A percentile compares a stretch with the other conserved stretches of the same genome.
These are phyloP conservation scores for Henckelia pumila DNA, from an alignment of 257 asterid species.

Conservation along the genomic window DNA sequence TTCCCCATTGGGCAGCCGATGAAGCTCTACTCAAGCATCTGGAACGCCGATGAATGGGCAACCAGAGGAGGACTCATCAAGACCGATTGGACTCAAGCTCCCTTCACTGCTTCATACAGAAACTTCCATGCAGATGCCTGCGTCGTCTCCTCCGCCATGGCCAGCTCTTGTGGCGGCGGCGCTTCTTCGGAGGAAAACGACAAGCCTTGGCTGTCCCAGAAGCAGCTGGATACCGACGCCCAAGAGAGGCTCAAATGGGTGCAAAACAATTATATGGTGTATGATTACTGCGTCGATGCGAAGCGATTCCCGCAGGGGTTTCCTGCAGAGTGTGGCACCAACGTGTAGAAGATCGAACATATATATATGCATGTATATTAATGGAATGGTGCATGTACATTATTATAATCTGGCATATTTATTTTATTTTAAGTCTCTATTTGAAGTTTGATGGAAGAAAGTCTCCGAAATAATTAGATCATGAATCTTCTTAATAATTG, in stretches of 20 bases:
- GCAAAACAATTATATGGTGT: slow-evolving; percentile 49
- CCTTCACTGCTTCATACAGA: slow-evolving; percentile 49
- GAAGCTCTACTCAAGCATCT: slow-evolving; percentile 53
- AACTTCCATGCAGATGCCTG: slow-evolving; percentile 34
- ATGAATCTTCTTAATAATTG: too few species aligned
- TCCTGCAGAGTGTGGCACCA: slow-evolving; percentile 38
- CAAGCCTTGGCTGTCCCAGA: slow-evolving; percentile 20
- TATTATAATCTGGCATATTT: too few species aligned
- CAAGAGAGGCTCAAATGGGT: slow-evolving; percentile 47
- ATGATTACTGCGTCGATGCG: slow-evolving; percentile 51
- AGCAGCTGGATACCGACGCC: slow-evolving; percentile 29
- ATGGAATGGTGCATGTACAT: too few species aligned
- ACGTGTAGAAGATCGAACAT: background rate
- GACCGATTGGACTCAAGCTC: slow-evolving; percentile 60
- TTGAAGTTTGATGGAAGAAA: too few species aligned
- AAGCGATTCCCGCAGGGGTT: slow-evolving; percentile 51
- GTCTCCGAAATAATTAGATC: too few species aligned
- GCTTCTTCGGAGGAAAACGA: background rate
- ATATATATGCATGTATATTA: too few species aligned
- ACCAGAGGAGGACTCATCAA: slow-evolving; percentile 63
- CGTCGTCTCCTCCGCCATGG: background rate
- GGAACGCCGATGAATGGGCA: slow-evolving; percentile 74
- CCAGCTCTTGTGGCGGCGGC: slow-evolving; percentile 4
- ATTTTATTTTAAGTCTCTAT: too few species aligned
- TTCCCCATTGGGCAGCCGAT: slow-evolving; percentile 51